Percentiles rank a stretch among this genome's conserved stretches.
phyloP scores from a whole-genome alignment of 1,284 basidiomycete genomes.

The Heterobasidion parviporum region DNA sequence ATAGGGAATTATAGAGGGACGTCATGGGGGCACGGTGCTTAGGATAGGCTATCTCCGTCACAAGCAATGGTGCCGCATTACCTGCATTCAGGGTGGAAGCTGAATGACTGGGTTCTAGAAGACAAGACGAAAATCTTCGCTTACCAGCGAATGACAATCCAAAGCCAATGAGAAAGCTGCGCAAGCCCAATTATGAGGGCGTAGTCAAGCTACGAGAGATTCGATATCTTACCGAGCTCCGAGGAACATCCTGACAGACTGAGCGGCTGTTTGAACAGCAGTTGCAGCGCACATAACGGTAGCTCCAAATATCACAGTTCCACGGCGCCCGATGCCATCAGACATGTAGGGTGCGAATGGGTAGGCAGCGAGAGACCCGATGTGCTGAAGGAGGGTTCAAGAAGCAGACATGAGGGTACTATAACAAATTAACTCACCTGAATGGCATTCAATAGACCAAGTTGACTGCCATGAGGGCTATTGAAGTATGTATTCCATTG shows the following conservation, averaged over 20 bases:
- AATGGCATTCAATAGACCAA: constrained; percentile 72
- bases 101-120: neutral
- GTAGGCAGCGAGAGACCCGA: constrained; percentile 56
- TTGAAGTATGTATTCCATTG: constrained; percentile 57
- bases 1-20: constrained; percentile 72
- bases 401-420: neutral
- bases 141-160: constrained; percentile 58
- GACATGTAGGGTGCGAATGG: constrained; percentile 68
- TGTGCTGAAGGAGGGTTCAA: constrained; percentile 36
- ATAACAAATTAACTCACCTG: constrained; percentile 36
- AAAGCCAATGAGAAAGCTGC: constrained; percentile 69
- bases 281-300: constrained; percentile 56
- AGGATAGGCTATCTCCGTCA: constrained; percentile 74
- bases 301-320: constrained; percentile 54
- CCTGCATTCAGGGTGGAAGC: constrained; percentile 18
- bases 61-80: constrained; percentile 67
- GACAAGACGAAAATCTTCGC: neutral
- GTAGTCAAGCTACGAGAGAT: neutral
- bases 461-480: constrained; percentile 41
- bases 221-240: constrained; percentile 46
- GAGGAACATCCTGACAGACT: constrained; percentile 76
- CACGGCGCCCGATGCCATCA: constrained; percentile 59
- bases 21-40: constrained; percentile 66
- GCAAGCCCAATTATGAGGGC: neutral
- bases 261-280: constrained; percentile 61